A percentile compares a stretch with the other conserved stretches of the same genome.
Evolutionary conservation across 352 stramenopile species (phyloP).

Genomic region (Phytophthora macrochlamydospora): DNA sequence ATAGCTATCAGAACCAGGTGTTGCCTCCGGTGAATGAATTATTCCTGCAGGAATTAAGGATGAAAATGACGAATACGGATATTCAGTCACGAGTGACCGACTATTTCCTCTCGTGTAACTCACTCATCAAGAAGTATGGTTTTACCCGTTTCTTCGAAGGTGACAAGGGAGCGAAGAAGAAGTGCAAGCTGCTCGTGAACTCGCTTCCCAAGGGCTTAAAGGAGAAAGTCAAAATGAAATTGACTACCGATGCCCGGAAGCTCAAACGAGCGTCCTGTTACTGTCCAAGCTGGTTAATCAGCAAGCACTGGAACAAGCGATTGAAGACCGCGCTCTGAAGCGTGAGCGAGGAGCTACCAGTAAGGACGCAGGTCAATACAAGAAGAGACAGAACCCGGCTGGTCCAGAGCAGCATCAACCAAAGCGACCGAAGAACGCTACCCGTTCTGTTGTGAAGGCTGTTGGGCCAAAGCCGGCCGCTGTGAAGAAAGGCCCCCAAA

Average conservation of each 20-base stretch:
- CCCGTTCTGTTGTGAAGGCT: neutral
- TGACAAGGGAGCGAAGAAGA: slow-evolving; percentile 8
- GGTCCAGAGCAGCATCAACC: neutral
- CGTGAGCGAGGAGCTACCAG: neutral
- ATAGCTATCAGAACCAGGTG: slow-evolving; percentile 8
- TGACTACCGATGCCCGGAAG: neutral
- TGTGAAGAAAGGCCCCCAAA: neutral
- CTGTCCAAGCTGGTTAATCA: slow-evolving; percentile 2
- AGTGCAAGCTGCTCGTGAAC: slow-evolving; percentile 10
- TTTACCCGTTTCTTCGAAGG: slow-evolving; percentile 6
- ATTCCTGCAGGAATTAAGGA: slow-evolving; percentile 6
- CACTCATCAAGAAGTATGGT: slow-evolving; percentile 7
- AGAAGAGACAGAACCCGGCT: too few species aligned
- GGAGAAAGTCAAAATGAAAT: slow-evolving; percentile 14
- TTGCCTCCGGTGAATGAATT: slow-evolving; percentile 4
- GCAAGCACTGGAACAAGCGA: slow-evolving; percentile 5
- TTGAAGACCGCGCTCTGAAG: slow-evolving; percentile 7
- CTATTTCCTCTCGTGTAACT: slow-evolving; percentile 5
- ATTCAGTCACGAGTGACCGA: slow-evolving; percentile 7
- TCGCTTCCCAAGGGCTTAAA: neutral
- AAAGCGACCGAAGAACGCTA: neutral
- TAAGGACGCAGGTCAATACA: too few species aligned
- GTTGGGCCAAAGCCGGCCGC: neutral
- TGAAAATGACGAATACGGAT: slow-evolving; percentile 3
- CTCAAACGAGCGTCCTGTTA: neutral